These are phyloP conservation scores for Russula dissimulans DNA, from an alignment of 768 basidiomycete species.

Conservation along the genomic window DNA sequence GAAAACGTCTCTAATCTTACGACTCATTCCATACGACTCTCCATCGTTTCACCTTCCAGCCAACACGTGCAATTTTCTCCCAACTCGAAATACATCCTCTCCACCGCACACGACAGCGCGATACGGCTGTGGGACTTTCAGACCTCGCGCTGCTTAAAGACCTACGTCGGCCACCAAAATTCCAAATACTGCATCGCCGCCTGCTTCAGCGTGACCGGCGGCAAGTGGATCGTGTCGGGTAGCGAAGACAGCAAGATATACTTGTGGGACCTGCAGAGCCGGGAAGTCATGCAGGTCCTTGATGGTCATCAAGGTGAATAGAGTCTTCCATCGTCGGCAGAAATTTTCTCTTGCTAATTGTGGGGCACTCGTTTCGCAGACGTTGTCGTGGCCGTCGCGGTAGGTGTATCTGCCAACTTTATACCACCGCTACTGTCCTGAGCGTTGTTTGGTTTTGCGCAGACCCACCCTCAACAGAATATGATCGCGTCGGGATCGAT, in stretches of 20 bases:
- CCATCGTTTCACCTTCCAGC: conserved; percentile 29
- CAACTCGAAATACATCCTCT: conserved; percentile 90
- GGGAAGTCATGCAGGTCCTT: conserved; percentile 74
- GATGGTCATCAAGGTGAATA: conserved; percentile 63
- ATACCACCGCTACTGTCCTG: conserved; percentile 7
- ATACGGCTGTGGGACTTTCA: conserved; percentile 96
- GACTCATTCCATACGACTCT: too few relatives aligned
- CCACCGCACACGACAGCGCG: conserved; percentile 86
- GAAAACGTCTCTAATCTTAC: too few relatives aligned
- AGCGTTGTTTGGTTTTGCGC: background rate
- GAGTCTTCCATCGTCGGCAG: too few relatives aligned
- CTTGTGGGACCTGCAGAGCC: conserved; percentile 84
- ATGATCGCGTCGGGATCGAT: conserved; percentile 85
- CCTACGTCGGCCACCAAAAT: conserved; percentile 78
- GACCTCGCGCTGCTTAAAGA: conserved; percentile 82
- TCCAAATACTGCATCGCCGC: conserved; percentile 77
- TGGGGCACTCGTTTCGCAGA: conserved; percentile 30
- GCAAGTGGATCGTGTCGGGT: conserved; percentile 86
- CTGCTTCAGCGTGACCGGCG: conserved; percentile 76
- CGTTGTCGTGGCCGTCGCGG: conserved; percentile 75
- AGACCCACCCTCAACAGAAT: conserved; percentile 82
- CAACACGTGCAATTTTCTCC: conserved; percentile 93
- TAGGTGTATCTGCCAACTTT: conserved; percentile 26
- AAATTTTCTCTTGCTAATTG: too few relatives aligned
- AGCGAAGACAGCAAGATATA: conserved; percentile 86